phyloP scores from a whole-genome alignment of 1,139 yeast species.

The Saccharomyces uvarum region DNA sequence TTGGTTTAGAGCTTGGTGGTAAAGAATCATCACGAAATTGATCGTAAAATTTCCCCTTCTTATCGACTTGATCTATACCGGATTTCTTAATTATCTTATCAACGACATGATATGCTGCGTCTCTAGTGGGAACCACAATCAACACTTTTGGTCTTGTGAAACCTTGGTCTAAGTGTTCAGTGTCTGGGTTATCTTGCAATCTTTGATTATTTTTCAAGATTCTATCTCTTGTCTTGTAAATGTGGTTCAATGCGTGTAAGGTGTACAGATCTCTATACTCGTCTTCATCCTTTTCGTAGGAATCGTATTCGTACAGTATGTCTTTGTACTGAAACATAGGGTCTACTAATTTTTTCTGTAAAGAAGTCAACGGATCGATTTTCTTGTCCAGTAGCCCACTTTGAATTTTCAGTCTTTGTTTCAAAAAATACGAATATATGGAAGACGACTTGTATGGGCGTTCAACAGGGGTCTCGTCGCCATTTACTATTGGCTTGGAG shows the following conservation, averaged over 20 bases:
- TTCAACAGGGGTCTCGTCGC: slow-evolving; percentile 9
- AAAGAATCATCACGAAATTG: slow-evolving; percentile 54
- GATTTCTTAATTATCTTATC: slow-evolving; percentile 54
- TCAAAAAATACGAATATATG: slow-evolving; percentile 30
- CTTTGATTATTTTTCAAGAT: slow-evolving; percentile 67
- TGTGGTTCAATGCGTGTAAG: slow-evolving; percentile 73
- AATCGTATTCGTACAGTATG: slow-evolving; percentile 53
- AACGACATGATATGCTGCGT: slow-evolving; percentile 67
- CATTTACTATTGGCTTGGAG: slow-evolving; percentile 19
- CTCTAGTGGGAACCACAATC: slow-evolving; percentile 76
- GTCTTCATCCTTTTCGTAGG: slow-evolving; percentile 34
- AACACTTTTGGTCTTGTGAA: slow-evolving; percentile 88
- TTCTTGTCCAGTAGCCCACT: slow-evolving; percentile 19
- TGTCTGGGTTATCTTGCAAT: slow-evolving; percentile 36
- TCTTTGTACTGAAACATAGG: slow-evolving; percentile 73
- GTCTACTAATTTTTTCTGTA: slow-evolving; percentile 42
- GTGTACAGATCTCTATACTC: slow-evolving; percentile 58
- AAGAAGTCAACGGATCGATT: slow-evolving; percentile 29
- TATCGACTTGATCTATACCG: slow-evolving; percentile 70
- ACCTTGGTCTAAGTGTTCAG: slow-evolving; percentile 82
- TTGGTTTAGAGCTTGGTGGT: slow-evolving; percentile 60
- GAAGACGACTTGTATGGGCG: slow-evolving; percentile 19
- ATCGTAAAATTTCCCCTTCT: slow-evolving; percentile 61
- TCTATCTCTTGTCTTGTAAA: slow-evolving; percentile 77
- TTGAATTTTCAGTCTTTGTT: slow-evolving; percentile 29